Evolutionary conservation across 2,329 filamentous ascomycete genomes (phyloP).

Genomic region (Proliferodiscus dingleyae): DNA sequence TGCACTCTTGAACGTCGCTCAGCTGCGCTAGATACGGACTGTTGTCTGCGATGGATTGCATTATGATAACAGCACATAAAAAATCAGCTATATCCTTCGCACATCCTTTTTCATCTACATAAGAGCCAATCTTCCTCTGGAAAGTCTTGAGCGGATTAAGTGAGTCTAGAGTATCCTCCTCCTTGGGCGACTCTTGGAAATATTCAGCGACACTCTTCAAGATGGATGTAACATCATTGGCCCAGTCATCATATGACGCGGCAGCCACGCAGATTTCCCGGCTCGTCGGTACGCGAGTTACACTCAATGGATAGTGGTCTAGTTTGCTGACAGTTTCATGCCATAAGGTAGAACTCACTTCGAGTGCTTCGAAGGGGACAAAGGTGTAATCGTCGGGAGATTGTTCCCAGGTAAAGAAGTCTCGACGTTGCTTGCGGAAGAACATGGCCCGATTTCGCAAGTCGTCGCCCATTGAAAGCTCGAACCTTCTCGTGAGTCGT

Average conservation of each 20-base stretch:
- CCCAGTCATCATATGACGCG: neutral
- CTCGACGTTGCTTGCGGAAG: neutral
- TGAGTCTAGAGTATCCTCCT: too few relatives aligned
- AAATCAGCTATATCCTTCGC: neutral
- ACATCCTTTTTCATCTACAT: neutral
- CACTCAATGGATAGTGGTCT: neutral
- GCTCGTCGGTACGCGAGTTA: neutral
- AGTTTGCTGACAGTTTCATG: neutral
- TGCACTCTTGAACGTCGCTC: neutral
- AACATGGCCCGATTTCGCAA: neutral
- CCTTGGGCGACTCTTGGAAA: neutral
- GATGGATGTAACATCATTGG: neutral
- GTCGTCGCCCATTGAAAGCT: neutral
- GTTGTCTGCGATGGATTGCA: conserved; percentile 2
- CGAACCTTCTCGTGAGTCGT: neutral
- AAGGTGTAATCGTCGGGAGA: neutral
- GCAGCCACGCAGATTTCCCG: neutral
- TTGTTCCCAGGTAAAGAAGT: too few relatives aligned
- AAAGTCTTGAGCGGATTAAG: too few relatives aligned
- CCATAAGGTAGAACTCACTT: neutral
- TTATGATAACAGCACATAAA: conserved; percentile 2
- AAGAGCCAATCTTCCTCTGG: too few relatives aligned
- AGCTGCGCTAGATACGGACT: neutral
- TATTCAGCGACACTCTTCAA: neutral
- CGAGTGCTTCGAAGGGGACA: neutral